Evolutionary conservation across 208 protist genomes (phyloP), one percentile per base, ranked within the genome.

Genomic region (Herpetomonas samuelpessoai): DNA sequence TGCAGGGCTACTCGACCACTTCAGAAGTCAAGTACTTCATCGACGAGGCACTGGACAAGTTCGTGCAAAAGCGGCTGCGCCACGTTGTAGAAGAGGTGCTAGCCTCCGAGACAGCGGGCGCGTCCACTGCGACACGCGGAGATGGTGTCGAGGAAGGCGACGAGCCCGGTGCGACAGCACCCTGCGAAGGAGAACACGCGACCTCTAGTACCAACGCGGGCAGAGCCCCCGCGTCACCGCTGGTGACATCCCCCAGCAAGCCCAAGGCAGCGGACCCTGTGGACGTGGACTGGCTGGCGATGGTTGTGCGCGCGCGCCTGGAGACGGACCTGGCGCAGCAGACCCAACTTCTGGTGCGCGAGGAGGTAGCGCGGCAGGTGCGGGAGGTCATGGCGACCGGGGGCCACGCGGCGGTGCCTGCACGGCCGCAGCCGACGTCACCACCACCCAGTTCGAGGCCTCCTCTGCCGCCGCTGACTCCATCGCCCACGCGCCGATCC

Each of bases 11-110:
- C 55, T 45, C 78, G 44, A 81, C 82, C 24, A 74, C 62, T 18
- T 59, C 79, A 4, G 82, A 89, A 57, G 82, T 85, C 31, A 70
- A 85, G 68, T 68, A 65, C 26, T 80, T 89, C 70, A 85, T 85
- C 47, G 82, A 89, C 54, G 57, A 79, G 51, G 54, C 71, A 27
- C 21, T 83, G 27, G 62, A 72, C 47, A 69, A 59, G 52, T 73
- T 72, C 31, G 55, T 64, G 31, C 19, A 71, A 62, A 75, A 72
- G 57, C 49, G 55, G 16, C 61, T 77, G 29, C 51, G 48, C 26
- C 31, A 24, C 9, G 22, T 70, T 24, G 29, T 77, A 22, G 16
- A 27, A 1, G 57, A 54, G 24, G 21, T 21, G 10, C 35, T 26
- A 22, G 21, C 10, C 24, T 35, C 21, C 16, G 46, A 50, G 31